Evolutionary conservation across 163 green algal genomes (phyloP).

Genomic region (Prototheca cutis): DNA sequence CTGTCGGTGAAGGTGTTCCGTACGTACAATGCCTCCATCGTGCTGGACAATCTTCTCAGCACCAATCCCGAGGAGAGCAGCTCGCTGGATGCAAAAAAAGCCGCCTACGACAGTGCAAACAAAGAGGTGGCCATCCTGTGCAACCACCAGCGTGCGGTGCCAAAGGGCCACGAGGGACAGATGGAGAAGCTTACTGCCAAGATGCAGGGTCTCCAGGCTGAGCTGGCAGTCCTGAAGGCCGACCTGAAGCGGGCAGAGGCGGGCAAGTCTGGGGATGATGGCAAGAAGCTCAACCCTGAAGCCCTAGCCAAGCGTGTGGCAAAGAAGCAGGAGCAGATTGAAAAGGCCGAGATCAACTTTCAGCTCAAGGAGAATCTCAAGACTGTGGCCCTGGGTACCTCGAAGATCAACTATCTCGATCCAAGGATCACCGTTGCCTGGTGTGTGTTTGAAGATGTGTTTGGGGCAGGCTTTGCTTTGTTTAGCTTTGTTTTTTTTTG

Average conservation of each 20-base stretch:
- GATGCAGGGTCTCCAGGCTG: conserved; percentile 38
- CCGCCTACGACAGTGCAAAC: conserved; percentile 91
- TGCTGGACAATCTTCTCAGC: conserved; percentile 77
- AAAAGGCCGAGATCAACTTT: conserved; percentile 51
- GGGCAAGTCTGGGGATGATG: conserved; percentile 39
- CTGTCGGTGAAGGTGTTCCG: conserved; percentile 97
- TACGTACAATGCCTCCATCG: conserved; percentile 98
- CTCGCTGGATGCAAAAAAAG: conserved; percentile 62
- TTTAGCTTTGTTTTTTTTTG: conserved; percentile 6
- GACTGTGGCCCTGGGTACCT: conserved; percentile 94
- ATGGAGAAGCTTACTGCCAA: conserved; percentile 86
- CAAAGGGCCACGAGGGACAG: conserved; percentile 74
- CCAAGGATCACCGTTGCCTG: conserved; percentile 86
- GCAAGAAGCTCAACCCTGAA: conserved; percentile 26
- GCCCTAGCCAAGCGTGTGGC: conserved; percentile 27
- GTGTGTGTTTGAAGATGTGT: conserved; percentile 59
- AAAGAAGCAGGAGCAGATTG: conserved; percentile 50
- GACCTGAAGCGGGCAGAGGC: conserved; percentile 38
- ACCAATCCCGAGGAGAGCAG: conserved; percentile 26
- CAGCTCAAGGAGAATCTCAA: conserved; percentile 91
- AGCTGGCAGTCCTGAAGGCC: conserved; percentile 24
- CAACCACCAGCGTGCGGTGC: conserved; percentile 90
- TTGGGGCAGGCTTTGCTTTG: too few relatives aligned
- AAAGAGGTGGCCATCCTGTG: conserved; percentile 97
- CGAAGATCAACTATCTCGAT: conserved; percentile 99